Evolutionary conservation across 148 eudicot genomes (phyloP).

Genomic region (Diospyros kaki): DNA sequence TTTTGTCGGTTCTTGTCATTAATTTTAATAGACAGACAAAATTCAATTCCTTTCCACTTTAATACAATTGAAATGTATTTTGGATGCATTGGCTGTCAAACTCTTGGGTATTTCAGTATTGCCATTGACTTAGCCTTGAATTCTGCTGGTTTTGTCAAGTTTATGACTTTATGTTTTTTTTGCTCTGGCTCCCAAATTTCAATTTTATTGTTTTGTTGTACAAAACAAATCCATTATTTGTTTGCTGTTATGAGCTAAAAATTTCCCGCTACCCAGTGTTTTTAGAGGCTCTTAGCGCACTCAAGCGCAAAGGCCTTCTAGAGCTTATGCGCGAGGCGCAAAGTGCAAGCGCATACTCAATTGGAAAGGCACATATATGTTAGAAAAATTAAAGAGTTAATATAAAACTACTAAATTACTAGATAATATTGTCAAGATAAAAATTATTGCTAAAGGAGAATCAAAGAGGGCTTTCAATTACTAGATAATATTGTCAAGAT

Average conservation of each 20-base stretch:
- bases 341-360: too few relatives aligned
- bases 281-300: too few relatives aligned
- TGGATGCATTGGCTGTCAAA: not conserved
- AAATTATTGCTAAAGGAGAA: too few relatives aligned
- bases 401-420: too few relatives aligned
- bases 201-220: not conserved
- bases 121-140: not conserved
- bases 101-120: not conserved
- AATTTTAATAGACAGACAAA: too few relatives aligned
- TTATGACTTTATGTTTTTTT: constrained; percentile 5
- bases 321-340: too few relatives aligned
- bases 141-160: not conserved
- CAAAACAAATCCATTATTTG: not conserved
- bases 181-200: not conserved
- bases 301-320: too few relatives aligned
- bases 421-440: too few relatives aligned
- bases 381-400: too few relatives aligned
- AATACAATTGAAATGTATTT: not conserved
- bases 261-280: not conserved
- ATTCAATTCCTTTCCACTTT: not conserved
- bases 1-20: not conserved
- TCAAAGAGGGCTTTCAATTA: too few relatives aligned
- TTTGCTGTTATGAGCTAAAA: not conserved
- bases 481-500: too few relatives aligned
- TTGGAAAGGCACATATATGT: too few relatives aligned